Conservation (phyloP, 306 rosid species). For the Casuarina equisetifolia region DNA sequence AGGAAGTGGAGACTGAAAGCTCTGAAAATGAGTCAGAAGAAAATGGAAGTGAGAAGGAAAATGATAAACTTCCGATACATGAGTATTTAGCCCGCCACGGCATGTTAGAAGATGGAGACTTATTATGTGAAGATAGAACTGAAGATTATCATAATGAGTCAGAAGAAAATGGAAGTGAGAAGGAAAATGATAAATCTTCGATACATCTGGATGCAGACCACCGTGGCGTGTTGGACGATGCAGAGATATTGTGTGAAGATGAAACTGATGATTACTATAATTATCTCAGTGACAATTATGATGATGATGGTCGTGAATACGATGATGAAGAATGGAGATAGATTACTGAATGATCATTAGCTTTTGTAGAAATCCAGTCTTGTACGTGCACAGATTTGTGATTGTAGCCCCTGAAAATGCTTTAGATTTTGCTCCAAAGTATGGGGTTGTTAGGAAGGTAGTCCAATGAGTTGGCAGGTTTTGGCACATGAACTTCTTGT, state of each 20-base stretch:
- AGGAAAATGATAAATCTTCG: slow-evolving; percentile 28
- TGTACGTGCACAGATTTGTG: background rate
- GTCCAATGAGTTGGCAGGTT: background rate
- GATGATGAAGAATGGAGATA: slow-evolving; percentile 46
- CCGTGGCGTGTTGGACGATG: slow-evolving; percentile 18
- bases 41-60: slow-evolving; percentile 20
- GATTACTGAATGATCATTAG: slow-evolving; percentile 34
- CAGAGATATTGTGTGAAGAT: slow-evolving; percentile 38
- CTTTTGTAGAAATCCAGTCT: background rate
- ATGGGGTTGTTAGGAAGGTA: background rate
- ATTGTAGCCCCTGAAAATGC: background rate
- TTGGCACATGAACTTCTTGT: background rate
- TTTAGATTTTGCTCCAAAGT: background rate
- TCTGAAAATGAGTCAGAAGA: slow-evolving; percentile 52
- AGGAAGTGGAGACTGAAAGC: slow-evolving; percentile 40
- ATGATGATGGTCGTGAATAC: slow-evolving; percentile 18
- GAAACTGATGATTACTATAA: slow-evolving; percentile 34
- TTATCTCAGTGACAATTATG: slow-evolving; percentile 18
- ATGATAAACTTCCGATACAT: slow-evolving; percentile 29
- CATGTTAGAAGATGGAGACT: slow-evolving; percentile 18
- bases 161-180: slow-evolving; percentile 32
- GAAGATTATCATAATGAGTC: slow-evolving; percentile 22
- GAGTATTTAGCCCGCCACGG: slow-evolving; percentile 28
- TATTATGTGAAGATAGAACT: too few species aligned
- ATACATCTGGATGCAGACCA: slow-evolving; percentile 30